Base-by-base conservation (phyloP, 1,284 basidiomycete species). In the Cronartium ribicola region DNA sequence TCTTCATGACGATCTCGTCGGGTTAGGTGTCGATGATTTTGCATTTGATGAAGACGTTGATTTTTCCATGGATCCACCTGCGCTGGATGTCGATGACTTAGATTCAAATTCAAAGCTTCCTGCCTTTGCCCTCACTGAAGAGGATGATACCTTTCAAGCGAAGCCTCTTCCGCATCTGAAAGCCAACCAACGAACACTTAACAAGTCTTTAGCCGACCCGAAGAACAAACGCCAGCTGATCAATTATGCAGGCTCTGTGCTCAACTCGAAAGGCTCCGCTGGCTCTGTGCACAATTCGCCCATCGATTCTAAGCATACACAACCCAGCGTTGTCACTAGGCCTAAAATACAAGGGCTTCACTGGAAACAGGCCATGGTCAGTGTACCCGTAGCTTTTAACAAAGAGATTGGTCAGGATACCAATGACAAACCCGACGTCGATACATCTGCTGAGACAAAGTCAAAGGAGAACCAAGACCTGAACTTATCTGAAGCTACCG, bases 401-500 rank as follows among this genome's bases (percentile, higher is more conserved):
- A 59, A 55, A 13, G 51, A 55, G 17, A 20, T n/a, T 11, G n/a
- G n/a, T 20, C 13, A 55, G 29, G 36, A 7, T 36, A 61, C 17
- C 7, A 36, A 5, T 36, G 17, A n/a, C 29, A 61, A 61, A 37
- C 0, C 22, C 29, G 17, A 2, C 7, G 20, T 17, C 48, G 5
- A 48, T 5, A 48, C 3, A 40, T 41, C 67, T 11, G 10, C 62
- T 66, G 51, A 51, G 14, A 68, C 75, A 37, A 61, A 20, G 60
- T 75, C 70, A 76, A 76, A 76, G 70, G 75, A 76, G 60, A 61
- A 77, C 76, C 67, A 46, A 73, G 29, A 75, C 69, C 37, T 76
- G 75, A 2, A 72, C 39, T 55, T 73, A 6, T 36, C 61, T 40
- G 41, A 66, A 61, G 74, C 76, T 37, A 76, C 75, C 20, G 77